Evolutionary conservation across 805 yeast species (phyloP).

Genomic region (Yamadazyma endophytica): DNA sequence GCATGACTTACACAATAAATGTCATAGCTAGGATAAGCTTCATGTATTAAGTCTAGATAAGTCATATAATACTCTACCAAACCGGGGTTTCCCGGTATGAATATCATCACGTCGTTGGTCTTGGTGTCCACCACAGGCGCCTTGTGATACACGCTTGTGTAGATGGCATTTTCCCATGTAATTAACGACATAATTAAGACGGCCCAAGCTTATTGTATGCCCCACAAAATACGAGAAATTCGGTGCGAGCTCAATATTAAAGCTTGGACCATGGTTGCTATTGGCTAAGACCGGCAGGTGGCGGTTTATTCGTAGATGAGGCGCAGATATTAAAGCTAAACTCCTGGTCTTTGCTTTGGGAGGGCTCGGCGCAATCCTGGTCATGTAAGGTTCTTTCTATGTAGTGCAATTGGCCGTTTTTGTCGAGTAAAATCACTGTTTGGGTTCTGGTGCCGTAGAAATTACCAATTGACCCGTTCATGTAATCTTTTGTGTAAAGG

Average conservation of each 20-base stretch:
- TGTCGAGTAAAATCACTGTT: constrained; percentile 63
- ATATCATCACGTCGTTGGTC: constrained; percentile 26
- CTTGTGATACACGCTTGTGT: constrained; percentile 25
- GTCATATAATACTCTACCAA: constrained; percentile 59
- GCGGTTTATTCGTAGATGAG: too few relatives aligned
- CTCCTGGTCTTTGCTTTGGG: constrained; percentile 9
- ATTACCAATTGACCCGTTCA: constrained; percentile 34
- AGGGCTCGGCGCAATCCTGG: too few relatives aligned
- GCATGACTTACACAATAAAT: constrained; percentile 62
- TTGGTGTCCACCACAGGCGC: constrained; percentile 8
- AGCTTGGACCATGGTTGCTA: neutral
- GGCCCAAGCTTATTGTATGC: too few relatives aligned
- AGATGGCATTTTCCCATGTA: constrained; percentile 16
- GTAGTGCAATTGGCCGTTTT: constrained; percentile 49
- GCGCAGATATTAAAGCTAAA: neutral
- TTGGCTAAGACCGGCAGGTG: constrained; percentile 1
- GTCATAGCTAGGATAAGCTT: constrained; percentile 42
- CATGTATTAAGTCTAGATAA: constrained; percentile 44
- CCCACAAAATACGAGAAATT: too few relatives aligned
- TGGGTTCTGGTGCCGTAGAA: constrained; percentile 88
- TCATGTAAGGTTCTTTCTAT: constrained; percentile 58
- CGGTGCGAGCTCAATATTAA: too few relatives aligned
- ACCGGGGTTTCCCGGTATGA: constrained; percentile 81
- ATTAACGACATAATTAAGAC: constrained; percentile 10
- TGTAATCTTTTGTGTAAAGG: constrained; percentile 4